These are phyloP conservation scores for Mycena maculata DNA, from an alignment of 768 basidiomycete genomes.

Conservation along the genomic window DNA sequence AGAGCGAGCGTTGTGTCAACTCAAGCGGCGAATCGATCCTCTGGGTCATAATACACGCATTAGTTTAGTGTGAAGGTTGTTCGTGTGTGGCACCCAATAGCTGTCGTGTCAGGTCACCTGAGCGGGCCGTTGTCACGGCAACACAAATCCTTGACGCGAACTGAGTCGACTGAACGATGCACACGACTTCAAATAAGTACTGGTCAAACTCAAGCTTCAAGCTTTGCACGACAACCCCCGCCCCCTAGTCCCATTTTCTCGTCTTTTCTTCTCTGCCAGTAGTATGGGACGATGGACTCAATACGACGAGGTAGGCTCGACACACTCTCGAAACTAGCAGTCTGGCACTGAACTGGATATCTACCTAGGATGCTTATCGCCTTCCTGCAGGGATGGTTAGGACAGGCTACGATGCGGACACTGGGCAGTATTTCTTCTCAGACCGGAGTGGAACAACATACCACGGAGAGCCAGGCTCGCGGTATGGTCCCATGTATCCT, in stretches of 20 bases:
- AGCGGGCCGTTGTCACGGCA: too few relatives aligned
- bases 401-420: slow-evolving; percentile 66
- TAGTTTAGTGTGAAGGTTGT: too few relatives aligned
- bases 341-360: background rate
- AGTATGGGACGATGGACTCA: slow-evolving; percentile 36
- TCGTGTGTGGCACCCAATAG: too few relatives aligned
- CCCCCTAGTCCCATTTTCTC: slow-evolving; percentile 2
- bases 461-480: slow-evolving; percentile 56
- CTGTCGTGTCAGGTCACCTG: too few relatives aligned
- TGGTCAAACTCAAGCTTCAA: slow-evolving; percentile 10
- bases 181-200: slow-evolving; percentile 19
- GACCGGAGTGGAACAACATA: slow-evolving; percentile 56
- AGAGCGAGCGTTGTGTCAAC: too few relatives aligned
- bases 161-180: background rate
- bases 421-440: slow-evolving; percentile 57
- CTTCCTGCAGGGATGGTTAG: slow-evolving; percentile 64
- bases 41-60: too few relatives aligned
- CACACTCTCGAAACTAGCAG: background rate
- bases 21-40: too few relatives aligned
- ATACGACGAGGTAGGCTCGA: slow-evolving; percentile 29
- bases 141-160: background rate
- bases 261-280: background rate
- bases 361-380: slow-evolving; percentile 62
- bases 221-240: slow-evolving; percentile 9
- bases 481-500: slow-evolving; percentile 46